Base-by-base conservation (phyloP, 805 yeast species). In the Nakazawaea ernobii region DNA sequence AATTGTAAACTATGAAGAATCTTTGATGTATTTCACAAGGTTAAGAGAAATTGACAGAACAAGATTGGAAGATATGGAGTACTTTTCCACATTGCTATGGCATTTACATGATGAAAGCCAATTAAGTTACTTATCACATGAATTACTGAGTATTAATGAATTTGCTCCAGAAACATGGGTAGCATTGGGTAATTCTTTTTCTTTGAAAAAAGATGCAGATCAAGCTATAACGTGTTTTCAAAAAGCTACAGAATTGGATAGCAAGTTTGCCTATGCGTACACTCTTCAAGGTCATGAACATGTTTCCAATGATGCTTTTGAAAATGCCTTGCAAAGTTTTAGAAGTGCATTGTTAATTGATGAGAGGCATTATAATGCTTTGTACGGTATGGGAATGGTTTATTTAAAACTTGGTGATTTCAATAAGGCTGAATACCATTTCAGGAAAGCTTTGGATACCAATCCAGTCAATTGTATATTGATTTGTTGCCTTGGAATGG, bases 321-420 rank as follows among this genome's bases (percentile, higher is more conserved):
- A 90, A 60, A 78, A 82, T 59, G 97, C 99, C 0, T 75, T 86
- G 52, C 87, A 84, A 48, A 80, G 88, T 51, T 94, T 90, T 73
- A 67, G 96, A 33, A 71, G 74, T 52, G 95, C 97, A 3, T 71
- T 94, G 40, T 68, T 84, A 24, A 73, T 82, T 37, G 96, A 92
- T 58, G 74, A 83, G 41, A 73, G 90, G 49, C 97, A 89, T 61
- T 94, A 91, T 65, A 94, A 92, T 64, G 97, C 98, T 0, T 80
- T 91, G 58, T 94, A 94, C 59, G 99, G 99, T 27, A 77, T 94
- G 48, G 99, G 98, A 7, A 89, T 90, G 92, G 95, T 90, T 28
- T 85, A 83, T 61, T 75, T 89, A 62, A 87, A 89, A 58, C 67
- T 90, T 45, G 98, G 97, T 5, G 90, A 88, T 56, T 81, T 81